Evolutionary conservation across 805 yeast species (phyloP), one percentile per base, ranked within the genome.

Genomic region (Yarrowia alimentaria): DNA sequence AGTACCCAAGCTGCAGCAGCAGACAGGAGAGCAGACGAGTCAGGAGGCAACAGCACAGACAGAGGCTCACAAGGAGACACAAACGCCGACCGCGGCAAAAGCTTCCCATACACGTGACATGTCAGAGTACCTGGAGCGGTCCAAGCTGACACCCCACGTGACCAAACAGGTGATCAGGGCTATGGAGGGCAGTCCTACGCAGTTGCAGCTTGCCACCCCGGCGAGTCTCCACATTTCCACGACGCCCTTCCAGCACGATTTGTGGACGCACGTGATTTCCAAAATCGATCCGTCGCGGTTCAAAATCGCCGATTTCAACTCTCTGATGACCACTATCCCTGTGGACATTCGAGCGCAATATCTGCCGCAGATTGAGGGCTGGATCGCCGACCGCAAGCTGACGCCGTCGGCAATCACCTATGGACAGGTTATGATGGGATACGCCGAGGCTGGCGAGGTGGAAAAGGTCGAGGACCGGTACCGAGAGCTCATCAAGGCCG

Each of bases 261-360:
- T 40, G 2, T 40, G 47, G 47, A 26, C 6, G 2, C 47, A 28
- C 13, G 47, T 40, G 5, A 40, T 40, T 19, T 18, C 47, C 13
- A 3, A 11, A 12, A 20, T 40, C 5, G 14, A 26, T 13, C 3
- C 25, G 6, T 26, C 32, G 11, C 12, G n/a, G 18, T 40, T 40
- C 11, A 13, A 19, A 4, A 40, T 40, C 11, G 11, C 25, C 11
- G 50, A 43, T 11, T 21, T 30, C 22, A 43, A 43, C 50, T 43
- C 50, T n/a, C 30, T 43, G n/a, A 21, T 43, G 30, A 31, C 50
- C 16, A 8, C 50, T 7, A 43, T 43, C 21, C 50, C 50, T 6
- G 22, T 30, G 10, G 50, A 43, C 13, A 43, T 43, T 7, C 26
- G 37, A 21, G 50, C 50, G 5, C 22, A 43, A 16, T 30, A 16